Percentiles rank a stretch among this genome's conserved stretches.
These are phyloP conservation scores for Moesziomyces antarcticus DNA, from an alignment of 1,284 basidiomycete genomes.

Conservation along the genomic window DNA sequence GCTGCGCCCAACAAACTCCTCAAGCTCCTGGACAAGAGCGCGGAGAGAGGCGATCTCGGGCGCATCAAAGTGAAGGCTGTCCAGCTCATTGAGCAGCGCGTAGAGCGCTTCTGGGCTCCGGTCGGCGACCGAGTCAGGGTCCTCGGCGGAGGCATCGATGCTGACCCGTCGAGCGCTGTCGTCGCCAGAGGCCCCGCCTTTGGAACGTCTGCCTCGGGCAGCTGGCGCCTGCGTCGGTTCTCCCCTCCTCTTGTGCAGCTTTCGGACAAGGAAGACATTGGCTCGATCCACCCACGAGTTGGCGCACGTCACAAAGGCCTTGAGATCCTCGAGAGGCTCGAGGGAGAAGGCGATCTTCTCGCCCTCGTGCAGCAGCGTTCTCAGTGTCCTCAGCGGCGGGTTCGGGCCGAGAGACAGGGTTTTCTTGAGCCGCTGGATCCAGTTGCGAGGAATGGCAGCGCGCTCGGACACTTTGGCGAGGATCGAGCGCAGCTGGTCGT, in stretches of 20 bases:
- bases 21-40: conserved; percentile 75
- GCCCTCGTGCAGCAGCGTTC: conserved; percentile 83
- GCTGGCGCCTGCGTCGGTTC: conserved; percentile 72
- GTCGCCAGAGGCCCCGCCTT: conserved; percentile 21
- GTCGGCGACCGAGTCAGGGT: conserved; percentile 21
- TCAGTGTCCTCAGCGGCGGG: conserved; percentile 80
- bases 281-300: conserved; percentile 84
- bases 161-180: conserved; percentile 22
- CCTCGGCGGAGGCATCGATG: conserved; percentile 32
- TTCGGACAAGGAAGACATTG: conserved; percentile 68
- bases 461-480: conserved; percentile 71
- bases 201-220: conserved; percentile 74
- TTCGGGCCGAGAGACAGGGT: conserved; percentile 73
- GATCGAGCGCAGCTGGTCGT: conserved; percentile 74
- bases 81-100: conserved; percentile 76
- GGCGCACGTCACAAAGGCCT: conserved; percentile 81
- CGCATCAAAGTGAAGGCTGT: conserved; percentile 81
- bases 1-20: conserved; percentile 74
- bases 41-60: conserved; percentile 77
- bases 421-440: conserved; percentile 79
- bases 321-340: conserved; percentile 78
- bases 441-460: conserved; percentile 79
- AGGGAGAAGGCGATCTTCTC: conserved; percentile 83
- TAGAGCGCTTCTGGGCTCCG: conserved; percentile 48
- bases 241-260: conserved; percentile 69